These are phyloP conservation scores for Flaveria sonorensis DNA, from an alignment of 129 eudicot species.

Conservation along the genomic window DNA sequence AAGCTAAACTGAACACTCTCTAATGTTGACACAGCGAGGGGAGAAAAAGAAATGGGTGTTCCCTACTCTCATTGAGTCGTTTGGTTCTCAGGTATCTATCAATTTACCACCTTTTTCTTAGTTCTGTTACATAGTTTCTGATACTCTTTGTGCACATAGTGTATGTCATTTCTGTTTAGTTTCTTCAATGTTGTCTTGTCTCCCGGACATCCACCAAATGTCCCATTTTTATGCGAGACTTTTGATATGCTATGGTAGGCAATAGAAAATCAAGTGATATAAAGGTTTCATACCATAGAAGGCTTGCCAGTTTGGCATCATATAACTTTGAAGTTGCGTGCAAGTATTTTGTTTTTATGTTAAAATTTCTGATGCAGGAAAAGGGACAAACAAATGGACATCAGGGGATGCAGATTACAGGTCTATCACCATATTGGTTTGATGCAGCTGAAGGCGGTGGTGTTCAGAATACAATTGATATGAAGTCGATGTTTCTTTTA, in stretches of 20 bases:
- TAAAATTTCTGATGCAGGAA: constrained; percentile 43
- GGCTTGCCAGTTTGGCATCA: neutral
- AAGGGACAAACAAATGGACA: constrained; percentile 30
- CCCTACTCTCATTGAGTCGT: constrained; percentile 62
- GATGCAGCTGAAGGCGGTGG: constrained; percentile 84
- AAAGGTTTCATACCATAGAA: neutral
- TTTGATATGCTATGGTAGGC: too few species aligned
- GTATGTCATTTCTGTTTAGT: neutral
- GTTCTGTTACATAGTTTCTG: constrained; percentile 7
- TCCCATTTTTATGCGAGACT: too few species aligned
- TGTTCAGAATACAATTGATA: constrained; percentile 66
- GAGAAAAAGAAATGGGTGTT: constrained; percentile 90
- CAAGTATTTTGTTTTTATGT: neutral
- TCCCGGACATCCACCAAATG: too few species aligned
- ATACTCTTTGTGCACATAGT: neutral
- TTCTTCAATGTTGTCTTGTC: too few species aligned
- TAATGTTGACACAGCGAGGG: constrained; percentile 68
- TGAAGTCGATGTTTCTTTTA: constrained; percentile 83
- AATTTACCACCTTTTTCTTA: neutral
- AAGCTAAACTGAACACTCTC: neutral
- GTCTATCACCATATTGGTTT: constrained; percentile 93
- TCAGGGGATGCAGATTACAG: constrained; percentile 69
- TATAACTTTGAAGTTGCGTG: neutral
- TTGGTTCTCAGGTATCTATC: constrained; percentile 48
- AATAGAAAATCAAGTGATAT: neutral